Base-by-base conservation (phyloP, 108 stramenopile genomes). In the Skeletonema grethae region DNA sequence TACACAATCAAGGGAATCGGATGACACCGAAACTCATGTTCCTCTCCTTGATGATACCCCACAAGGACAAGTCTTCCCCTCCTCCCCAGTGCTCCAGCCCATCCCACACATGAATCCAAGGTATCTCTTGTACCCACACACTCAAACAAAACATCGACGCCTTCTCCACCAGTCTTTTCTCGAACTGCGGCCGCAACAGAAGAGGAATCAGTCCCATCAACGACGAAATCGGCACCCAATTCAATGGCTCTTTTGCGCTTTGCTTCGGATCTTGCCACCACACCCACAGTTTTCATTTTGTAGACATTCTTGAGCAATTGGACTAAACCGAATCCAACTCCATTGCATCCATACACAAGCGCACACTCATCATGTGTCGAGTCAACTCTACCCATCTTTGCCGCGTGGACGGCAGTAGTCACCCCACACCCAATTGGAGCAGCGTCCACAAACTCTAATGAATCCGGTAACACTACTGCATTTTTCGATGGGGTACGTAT, bases 381-480 rank as follows among this genome's bases (percentile, higher is more conserved):
- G 24, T 57, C 57, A 10, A 57, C 39, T 41, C 39, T 61, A 22
- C 59, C 66, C 30, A 70, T 6, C 69, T 70, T 70, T 25, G 69
- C 64, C 25, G 69, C 31, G n/a, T 70, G 69, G 4, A 70, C 69
- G 11, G 69, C 69, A 11, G 69, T 70, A 4, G 69, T 70, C 24
- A 70, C 61, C 25, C 62, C 69, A 41, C 69, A 70, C 7, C 69
- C 69, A 41, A 36, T 36, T 36, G 35, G 35, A 7, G 35, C 35
- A 8, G 35, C 35, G 7, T 36, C 35, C 7, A 36, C 35, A 36
- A 36, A 36, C 35, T 36, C 35, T 8, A 70, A 64, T n/a, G 69
- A 63, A 0, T 62, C 63, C 0, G 69, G 62, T 4, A 64, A 6
- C 5, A 70, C 35, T 11, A 70, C 20, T 4, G 18, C 25, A 35